phyloP scores from a whole-genome alignment of 805 yeast genomes.

The Wickerhamomyces subpelliculosus region DNA sequence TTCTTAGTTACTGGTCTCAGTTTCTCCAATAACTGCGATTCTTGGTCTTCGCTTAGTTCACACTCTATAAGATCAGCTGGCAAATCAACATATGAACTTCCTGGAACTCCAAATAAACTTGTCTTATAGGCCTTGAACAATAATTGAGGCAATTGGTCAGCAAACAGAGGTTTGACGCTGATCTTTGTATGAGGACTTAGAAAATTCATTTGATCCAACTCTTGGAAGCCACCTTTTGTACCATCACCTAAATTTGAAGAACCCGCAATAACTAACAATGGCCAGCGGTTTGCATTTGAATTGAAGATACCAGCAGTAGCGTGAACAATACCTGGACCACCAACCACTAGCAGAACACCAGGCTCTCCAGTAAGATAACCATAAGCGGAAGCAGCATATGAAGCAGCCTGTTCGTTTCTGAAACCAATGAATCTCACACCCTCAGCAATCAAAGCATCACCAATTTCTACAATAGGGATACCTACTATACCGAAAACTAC shows the following conservation, averaged over 20 bases:
- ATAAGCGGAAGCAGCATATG: conserved; percentile 68
- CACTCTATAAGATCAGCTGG: conserved; percentile 51
- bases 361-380: conserved; percentile 61
- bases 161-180: conserved; percentile 34
- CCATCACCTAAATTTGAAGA: conserved; percentile 41
- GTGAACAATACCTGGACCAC: conserved; percentile 71
- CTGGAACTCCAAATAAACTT: conserved; percentile 45
- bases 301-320: conserved; percentile 63
- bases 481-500: conserved; percentile 69
- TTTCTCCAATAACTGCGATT: neutral
- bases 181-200: conserved; percentile 44
- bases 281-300: conserved; percentile 57
- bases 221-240: conserved; percentile 64
- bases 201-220: conserved; percentile 54
- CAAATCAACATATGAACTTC: conserved; percentile 55
- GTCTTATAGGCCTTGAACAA: conserved; percentile 41
- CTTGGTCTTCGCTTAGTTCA: neutral
- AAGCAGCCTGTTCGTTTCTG: conserved; percentile 69
- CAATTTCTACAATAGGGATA: conserved; percentile 66
- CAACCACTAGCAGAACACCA: conserved; percentile 63
- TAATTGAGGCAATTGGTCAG: conserved; percentile 29
- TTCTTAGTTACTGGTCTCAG: conserved; percentile 4
- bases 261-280: conserved; percentile 60
- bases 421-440: conserved; percentile 55
- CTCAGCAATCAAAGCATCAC: conserved; percentile 46